Conservation (phyloP, 2,329 filamentous ascomycete species). For the Fusarium udum region DNA sequence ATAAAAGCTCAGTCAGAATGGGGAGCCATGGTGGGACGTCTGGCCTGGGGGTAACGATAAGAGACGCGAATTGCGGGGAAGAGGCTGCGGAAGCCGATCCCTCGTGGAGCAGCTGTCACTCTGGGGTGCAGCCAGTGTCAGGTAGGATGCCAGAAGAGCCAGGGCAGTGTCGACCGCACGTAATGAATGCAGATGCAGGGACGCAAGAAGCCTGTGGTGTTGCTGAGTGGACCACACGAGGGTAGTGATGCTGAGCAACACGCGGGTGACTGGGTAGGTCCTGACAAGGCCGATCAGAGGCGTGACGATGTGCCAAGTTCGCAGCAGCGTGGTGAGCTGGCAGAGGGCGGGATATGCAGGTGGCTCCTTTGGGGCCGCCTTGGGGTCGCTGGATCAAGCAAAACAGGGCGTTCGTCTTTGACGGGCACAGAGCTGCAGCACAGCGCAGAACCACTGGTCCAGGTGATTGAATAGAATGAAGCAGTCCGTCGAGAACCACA, state of each 20-base stretch:
- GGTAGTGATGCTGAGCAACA: conserved; percentile 24
- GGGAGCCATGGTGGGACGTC: conserved; percentile 49
- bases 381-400: conserved; percentile 38
- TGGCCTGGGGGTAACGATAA: conserved; percentile 41
- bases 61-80: conserved; percentile 41
- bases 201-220: conserved; percentile 34
- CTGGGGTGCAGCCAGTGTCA: conserved; percentile 41
- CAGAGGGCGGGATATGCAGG: conserved; percentile 47
- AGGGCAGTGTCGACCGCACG: conserved; percentile 34
- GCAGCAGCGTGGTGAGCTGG: conserved; percentile 46
- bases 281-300: conserved; percentile 42
- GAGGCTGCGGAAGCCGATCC: conserved; percentile 41
- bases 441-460: conserved; percentile 36
- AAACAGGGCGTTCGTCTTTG: conserved; percentile 37
- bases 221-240: conserved; percentile 37
- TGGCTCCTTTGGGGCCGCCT: conserved; percentile 47
- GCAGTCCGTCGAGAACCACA: conserved; percentile 25
- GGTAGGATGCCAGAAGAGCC: conserved; percentile 21
- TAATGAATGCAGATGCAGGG: conserved; percentile 44
- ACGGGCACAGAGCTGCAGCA: conserved; percentile 39
- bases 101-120: conserved; percentile 38
- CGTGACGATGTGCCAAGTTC: conserved; percentile 43
- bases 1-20: conserved; percentile 48
- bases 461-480: conserved; percentile 27
- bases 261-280: conserved; percentile 34